Conservation (phyloP, 1,139 yeast genomes). For the Suhomyces taliae region DNA sequence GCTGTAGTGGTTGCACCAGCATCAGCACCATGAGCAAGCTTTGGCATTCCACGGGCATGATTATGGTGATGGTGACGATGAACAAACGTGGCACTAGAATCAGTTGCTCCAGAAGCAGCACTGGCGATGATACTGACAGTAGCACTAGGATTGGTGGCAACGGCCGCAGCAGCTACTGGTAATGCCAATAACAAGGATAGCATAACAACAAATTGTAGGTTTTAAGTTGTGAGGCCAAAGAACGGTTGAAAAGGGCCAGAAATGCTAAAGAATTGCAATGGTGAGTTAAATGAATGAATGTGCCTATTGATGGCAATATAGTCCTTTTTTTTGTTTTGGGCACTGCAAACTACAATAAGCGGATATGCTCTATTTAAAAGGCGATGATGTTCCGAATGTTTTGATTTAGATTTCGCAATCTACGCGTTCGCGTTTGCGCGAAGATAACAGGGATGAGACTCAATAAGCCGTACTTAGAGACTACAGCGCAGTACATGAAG, state of each 20-base stretch:
- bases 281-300: too few species aligned
- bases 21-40: not conserved
- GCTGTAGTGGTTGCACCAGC: not conserved
- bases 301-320: too few species aligned
- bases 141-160: too few species aligned
- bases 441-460: not conserved
- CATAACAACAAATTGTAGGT: too few species aligned
- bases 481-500: too few species aligned
- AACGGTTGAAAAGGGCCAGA: too few species aligned
- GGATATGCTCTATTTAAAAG: not conserved
- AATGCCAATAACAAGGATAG: not conserved
- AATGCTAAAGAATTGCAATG: too few species aligned
- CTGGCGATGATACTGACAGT: too few species aligned
- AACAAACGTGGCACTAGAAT: not conserved
- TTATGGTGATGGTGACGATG: conserved; percentile 5
- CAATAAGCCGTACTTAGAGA: too few species aligned
- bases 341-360: not conserved
- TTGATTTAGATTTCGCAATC: not conserved
- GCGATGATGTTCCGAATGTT: not conserved
- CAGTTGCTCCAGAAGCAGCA: too few species aligned
- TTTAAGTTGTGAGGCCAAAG: not conserved
- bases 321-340: too few species aligned
- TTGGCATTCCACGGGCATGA: conserved; percentile 3
- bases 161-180: not conserved
- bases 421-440: not conserved